Evolutionary conservation across 2,329 filamentous ascomycete species (phyloP), one percentile per base, ranked within the genome.

Genomic region (Trichoderma harzianum): DNA sequence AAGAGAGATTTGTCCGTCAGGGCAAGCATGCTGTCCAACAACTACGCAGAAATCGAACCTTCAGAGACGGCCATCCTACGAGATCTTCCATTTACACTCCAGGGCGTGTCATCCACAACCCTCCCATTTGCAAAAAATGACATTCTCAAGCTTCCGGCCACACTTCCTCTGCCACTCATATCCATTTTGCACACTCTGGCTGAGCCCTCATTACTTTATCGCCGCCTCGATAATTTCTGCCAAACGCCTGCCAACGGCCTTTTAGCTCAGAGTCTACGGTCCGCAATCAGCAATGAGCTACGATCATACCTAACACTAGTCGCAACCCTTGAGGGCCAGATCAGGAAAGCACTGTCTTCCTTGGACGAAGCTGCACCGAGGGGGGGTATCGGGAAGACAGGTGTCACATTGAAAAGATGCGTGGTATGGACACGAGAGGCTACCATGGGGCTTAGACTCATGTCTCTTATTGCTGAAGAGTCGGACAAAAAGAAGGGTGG

Each of bases 341-440:
- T 98, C 69, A 89, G 95, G 72, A 87, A 93, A 73, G 94, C 95
- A 1, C 83, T 98, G 63, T 87, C 91, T 6, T 89, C 91, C 8
- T 83, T 96, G n/a, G 90, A 93, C 74, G 89, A 92, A 66, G 84
- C 85, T 2, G 88, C 88, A 5, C 89, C 92, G 3, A 87, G 91
- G 61, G 88, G 89, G 58, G 91, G 92, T 2, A 90, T 97, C 68
- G 92, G 93, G 7, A 96, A 95, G 77, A 91, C 93, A 1, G 94
- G 95, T 2, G 95, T 99, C 16, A 99, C 96, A 0, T 84, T 99
- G 65, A 98, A 98, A 81, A 88, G 96, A 79, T 98, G 95, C 77
- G 92, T 99, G 3, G 92, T 99, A 28, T 99, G 97, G 97, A 98
- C 95, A 10, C 90, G 95, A 76, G 97, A 99, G 81, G 94, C 96